Base-by-base conservation (phyloP, 306 rosid species). In the Alnus glutinosa region DNA sequence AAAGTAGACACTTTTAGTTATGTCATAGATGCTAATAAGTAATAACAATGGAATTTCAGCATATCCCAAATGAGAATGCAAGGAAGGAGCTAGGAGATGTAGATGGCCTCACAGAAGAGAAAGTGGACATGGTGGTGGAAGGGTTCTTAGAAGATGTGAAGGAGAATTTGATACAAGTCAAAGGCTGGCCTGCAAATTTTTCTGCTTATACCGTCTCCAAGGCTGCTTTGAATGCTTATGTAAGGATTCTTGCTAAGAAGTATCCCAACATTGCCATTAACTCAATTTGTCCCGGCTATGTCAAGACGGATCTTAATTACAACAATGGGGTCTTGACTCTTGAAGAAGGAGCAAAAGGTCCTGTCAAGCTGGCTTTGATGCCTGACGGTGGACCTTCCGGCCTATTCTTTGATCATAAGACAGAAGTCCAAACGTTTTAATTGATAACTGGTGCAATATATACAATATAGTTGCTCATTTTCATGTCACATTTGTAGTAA, bases 71-170 rank as follows among this genome's bases (percentile, higher is more conserved):
- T 36, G 23, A 34, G 70, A 63, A 34, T 6, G 47, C 47, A 36
- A 63, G 3, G 19, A 63, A 63, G 44, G 70, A 34, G 39, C 46
- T 63, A 34, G 69, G 5, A 63, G 69, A 63, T 13, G 42, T 63
- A 2, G 69, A 63, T 63, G 23, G 46, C 19, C 70, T 63, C 70
- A 63, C 70, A 34, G 70, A 63, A 63, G 70, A 63, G 46, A 63
- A 14, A 6, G 70, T 63, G 23, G 47, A 34, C 23, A 63, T 14
- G 10, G 47, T 34, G 47, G 23, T 12, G 19, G 47, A n/a, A 32
- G 10, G 70, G 39, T 34, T 63, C 36, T 3, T 63, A 14, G 47
- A 34, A 34, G 70, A 63, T 14, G 11, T 34, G 9, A 63, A 34
- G 70, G 70, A 34, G 11, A 34, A 63, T 36, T 36, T 63, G 70